Base-by-base conservation (phyloP, 805 yeast species). In the Metschnikowia koreensis region DNA sequence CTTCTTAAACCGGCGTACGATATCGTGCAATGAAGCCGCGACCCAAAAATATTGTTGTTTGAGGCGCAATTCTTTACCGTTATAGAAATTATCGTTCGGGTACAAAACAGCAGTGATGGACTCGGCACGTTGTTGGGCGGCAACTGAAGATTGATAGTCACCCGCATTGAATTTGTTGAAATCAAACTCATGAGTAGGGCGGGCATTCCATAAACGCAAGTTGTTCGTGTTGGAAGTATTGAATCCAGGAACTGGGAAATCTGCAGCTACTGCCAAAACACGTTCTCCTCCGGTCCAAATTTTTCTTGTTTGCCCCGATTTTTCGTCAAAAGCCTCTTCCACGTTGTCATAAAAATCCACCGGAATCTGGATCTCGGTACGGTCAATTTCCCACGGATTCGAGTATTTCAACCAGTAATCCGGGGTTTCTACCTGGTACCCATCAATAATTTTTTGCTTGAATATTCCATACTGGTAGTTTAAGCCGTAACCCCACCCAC, bases 31-130 rank as follows among this genome's bases (percentile, higher is more conserved):
- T 13, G 97, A 89, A 34, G 97, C 97, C 47, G 96, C 85, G 48
- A 92, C 97, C 97, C 97, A 91, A 73, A 91, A 92, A 71, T 90
- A 92, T 71, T 91, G 97, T 75, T 91, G 97, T 71, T 92, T 92
- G 69, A 91, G 81, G 67, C 97, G 83, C 65, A 91, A 79, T 67
- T 89, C 96, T 71, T 92, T 91, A 62, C 97, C 97, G 58, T 83
- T 81, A 64, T 88, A 87, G 67, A 91, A 92, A 70, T 91, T 92
- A 68, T 91, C 97, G 71, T 91, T 91, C 58, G 97, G 97, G 70
- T 91, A 91, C 65, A 91, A 75, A 15, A 91, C 97, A 6, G 97
- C 89, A 37, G 97, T 89, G 62, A 91, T 89, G 26, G 96, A 84
- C 69, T 89, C 97, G 3, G 97, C 97, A 50, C 83, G 77, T 69